Evolutionary conservation across 768 basidiomycete genomes (phyloP).

Genomic region (Leccinum arenicola): DNA sequence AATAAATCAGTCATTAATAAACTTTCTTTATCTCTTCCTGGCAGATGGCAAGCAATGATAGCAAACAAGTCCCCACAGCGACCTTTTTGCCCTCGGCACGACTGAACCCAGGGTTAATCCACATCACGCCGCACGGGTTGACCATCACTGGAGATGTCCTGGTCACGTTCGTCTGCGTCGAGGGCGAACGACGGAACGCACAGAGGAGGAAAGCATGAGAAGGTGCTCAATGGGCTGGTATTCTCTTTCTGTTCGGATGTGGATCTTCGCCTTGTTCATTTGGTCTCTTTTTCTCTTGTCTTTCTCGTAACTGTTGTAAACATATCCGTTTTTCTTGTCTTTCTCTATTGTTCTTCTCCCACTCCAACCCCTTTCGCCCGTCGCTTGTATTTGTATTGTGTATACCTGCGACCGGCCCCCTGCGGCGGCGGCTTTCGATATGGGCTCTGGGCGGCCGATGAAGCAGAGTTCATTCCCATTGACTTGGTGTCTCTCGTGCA

Average conservation of each 20-base stretch:
- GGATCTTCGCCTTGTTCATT: background rate
- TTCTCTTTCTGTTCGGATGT: background rate
- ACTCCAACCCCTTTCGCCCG: background rate
- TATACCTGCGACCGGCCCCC: background rate
- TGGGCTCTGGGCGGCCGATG: background rate
- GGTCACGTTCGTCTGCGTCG: constrained; percentile 32
- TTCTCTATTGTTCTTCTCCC: background rate
- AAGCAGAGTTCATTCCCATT: background rate
- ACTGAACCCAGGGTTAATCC: constrained; percentile 29
- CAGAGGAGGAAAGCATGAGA: constrained; percentile 20
- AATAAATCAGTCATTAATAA: constrained; percentile 1
- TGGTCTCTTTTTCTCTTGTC: background rate
- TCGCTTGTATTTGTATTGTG: background rate
- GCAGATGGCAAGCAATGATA: constrained; percentile 33
- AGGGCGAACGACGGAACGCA: constrained; percentile 31
- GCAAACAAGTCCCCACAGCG: constrained; percentile 31
- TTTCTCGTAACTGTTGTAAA: background rate
- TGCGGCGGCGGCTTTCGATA: background rate
- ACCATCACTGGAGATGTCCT: constrained; percentile 33
- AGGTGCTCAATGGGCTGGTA: background rate
- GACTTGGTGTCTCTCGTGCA: background rate
- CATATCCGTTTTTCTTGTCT: background rate
- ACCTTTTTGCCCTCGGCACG: constrained; percentile 27
- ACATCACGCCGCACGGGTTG: constrained; percentile 32
- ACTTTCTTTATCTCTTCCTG: background rate